A percentile compares a stretch with the other conserved stretches of the same genome.
Conservation (phyloP, 2,329 filamentous ascomycete species). For the Aquanectria penicillioides region DNA sequence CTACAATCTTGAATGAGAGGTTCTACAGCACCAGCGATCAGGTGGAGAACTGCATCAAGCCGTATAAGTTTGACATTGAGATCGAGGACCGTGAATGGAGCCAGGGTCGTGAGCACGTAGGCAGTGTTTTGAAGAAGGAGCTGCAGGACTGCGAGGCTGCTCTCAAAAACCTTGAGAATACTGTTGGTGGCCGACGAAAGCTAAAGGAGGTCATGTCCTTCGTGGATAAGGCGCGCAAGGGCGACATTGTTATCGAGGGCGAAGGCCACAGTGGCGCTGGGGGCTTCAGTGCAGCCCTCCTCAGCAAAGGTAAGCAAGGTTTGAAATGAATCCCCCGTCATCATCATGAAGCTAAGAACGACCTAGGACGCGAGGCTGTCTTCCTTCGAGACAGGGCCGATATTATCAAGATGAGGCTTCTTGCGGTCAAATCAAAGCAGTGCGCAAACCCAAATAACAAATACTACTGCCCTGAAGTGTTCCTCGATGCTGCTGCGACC, state of each 20-base stretch:
- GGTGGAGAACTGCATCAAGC: conserved; percentile 98
- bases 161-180: conserved; percentile 77
- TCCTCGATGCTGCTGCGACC: conserved; percentile 95
- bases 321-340: neutral
- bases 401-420: conserved; percentile 88
- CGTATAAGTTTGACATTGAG: conserved; percentile 98
- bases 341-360: conserved; percentile 39
- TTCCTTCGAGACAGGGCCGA: conserved; percentile 94
- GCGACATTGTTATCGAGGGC: conserved; percentile 85
- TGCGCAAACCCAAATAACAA: conserved; percentile 87
- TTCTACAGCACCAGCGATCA: conserved; percentile 98
- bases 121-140: conserved; percentile 85
- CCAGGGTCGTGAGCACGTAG: conserved; percentile 84
- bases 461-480: conserved; percentile 96
- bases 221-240: conserved; percentile 88
- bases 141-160: conserved; percentile 85
- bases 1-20: conserved; percentile 89
- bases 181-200: conserved; percentile 84
- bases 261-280: conserved; percentile 87
- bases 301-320: conserved; percentile 75
- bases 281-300: conserved; percentile 87
- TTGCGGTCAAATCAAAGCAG: conserved; percentile 90
- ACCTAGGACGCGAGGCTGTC: conserved; percentile 84
- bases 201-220: conserved; percentile 90
- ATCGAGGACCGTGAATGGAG: conserved; percentile 91